phyloP scores from a whole-genome alignment of 345 rosid species.

The Salix brachista region DNA sequence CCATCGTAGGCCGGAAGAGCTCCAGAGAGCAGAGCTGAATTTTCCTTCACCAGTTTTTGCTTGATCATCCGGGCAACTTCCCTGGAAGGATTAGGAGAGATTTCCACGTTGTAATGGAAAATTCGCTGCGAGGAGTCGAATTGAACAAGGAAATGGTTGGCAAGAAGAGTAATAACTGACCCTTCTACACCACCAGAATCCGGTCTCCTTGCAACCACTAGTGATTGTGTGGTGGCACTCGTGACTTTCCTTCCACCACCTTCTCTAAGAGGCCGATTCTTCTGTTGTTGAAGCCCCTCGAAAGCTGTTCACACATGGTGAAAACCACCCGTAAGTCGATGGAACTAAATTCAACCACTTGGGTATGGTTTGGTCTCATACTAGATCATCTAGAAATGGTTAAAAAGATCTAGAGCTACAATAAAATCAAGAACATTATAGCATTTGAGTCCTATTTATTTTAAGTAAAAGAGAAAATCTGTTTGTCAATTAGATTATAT shows the following conservation, averaged over 20 bases:
- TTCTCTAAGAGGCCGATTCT: slow-evolving; percentile 28
- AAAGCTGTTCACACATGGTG: slow-evolving; percentile 37
- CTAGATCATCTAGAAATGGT: not conserved
- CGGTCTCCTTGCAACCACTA: slow-evolving; percentile 67
- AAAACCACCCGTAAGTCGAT: slow-evolving; percentile 28
- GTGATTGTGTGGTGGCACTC: slow-evolving; percentile 34
- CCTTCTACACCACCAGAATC: slow-evolving; percentile 89
- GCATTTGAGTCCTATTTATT: slow-evolving; percentile 4
- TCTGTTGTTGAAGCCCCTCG: slow-evolving; percentile 31
- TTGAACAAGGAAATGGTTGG: slow-evolving; percentile 86
- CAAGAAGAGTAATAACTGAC: slow-evolving; percentile 63
- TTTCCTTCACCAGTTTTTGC: slow-evolving; percentile 61
- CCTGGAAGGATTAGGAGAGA: slow-evolving; percentile 72
- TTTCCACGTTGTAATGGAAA: slow-evolving; percentile 89
- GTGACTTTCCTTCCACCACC: slow-evolving; percentile 38
- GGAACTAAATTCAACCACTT: slow-evolving; percentile 9
- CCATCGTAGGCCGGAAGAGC: slow-evolving; percentile 81
- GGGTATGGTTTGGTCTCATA: not conserved
- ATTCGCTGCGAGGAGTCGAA: slow-evolving; percentile 62
- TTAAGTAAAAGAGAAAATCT: slow-evolving; percentile 2
- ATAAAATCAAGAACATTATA: not conserved
- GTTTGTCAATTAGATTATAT: not conserved
- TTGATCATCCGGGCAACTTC: slow-evolving; percentile 85
- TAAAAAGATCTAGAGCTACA: not conserved
- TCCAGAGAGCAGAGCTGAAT: slow-evolving; percentile 51